Base-by-base conservation (phyloP, 106 monocot genomes). In the Phalaenopsis aphrodite region DNA sequence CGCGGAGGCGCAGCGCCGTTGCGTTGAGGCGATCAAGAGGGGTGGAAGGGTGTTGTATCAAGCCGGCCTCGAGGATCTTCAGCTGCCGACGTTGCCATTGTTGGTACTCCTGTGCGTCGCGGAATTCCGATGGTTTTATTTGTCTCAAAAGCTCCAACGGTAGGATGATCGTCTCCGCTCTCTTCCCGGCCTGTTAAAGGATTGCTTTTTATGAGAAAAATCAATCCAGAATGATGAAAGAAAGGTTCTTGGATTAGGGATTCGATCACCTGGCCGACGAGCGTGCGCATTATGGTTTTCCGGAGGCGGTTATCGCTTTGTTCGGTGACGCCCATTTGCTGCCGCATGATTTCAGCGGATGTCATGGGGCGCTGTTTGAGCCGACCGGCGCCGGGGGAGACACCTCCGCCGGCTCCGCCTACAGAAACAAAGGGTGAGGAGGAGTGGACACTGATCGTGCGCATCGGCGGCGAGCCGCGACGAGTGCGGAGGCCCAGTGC, bases 321-420 rank as follows among this genome's bases (percentile, higher is more conserved):
- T 76, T 89, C 92, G 5, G 85, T 87, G 16, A 89, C 89, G 5
- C 87, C 82, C 87, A 92, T 87, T 56, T 92, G 92, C 79, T 92
- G 87, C 66, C 89, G 85, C 89, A 92, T 92, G 24, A 92, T 84
- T 85, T 92, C 92, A 46, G 89, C 87, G 8, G 87, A 85, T 5
- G 92, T 89, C 89, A 89, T 89, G 36, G 89, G 89, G 68, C 87
- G 85, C 84, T 79, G 79, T 72, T 38, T 77, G 15, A 39, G 55
- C 77, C 5, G 67, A 1, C 46, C 75, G 61, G 61, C 5, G 21
- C 23, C 18, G 14, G 48, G 56, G 12, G 48, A 38, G 41, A 5
- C 42, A 15, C 5, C 5, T 49, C 9, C 42, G 39, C 6, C 16
- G 18, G 39, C 61, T 2, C 0, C 21, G 16, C 52, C 46, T n/a